A percentile compares a stretch with the other conserved stretches of the same genome.
phyloP scores from a whole-genome alignment of 176 grass and related monocot genomes.

The Juncus effusus region DNA sequence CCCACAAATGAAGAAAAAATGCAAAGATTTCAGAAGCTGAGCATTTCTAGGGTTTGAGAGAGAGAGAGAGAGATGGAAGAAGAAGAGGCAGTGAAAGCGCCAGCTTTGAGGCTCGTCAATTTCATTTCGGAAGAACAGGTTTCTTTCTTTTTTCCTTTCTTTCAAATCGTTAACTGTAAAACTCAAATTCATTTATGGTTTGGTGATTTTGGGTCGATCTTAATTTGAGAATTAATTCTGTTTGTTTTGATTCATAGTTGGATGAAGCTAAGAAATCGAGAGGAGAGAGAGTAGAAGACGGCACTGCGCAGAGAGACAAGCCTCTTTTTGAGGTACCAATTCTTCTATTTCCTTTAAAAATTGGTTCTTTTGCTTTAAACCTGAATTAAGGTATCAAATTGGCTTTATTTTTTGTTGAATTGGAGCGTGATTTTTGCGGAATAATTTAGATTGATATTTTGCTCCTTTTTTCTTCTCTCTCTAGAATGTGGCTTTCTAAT shows the following conservation, averaged over 20 bases:
- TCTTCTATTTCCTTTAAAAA: not conserved
- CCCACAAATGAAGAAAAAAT: not conserved
- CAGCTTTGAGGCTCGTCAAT: constrained; percentile 72
- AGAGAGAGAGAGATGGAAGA: constrained; percentile 29
- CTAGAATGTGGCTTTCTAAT: no score
- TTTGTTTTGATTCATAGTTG: constrained; percentile 36
- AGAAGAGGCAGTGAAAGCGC: constrained; percentile 34
- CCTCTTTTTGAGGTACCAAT: constrained; percentile 64
- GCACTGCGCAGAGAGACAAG: constrained; percentile 82
- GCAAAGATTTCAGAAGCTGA: constrained; percentile 2
- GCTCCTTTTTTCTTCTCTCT: not conserved
- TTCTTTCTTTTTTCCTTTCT: not conserved
- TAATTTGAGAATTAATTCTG: constrained; percentile 8
- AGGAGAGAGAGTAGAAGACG: constrained; percentile 84
- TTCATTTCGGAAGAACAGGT: constrained; percentile 95
- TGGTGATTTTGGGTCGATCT: not conserved
- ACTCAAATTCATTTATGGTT: not conserved
- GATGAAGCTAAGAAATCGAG: constrained; percentile 76
- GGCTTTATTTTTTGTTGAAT: not conserved
- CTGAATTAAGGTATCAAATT: not conserved
- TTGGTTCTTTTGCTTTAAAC: not conserved
- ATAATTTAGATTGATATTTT: not conserved
- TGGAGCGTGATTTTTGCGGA: not conserved
- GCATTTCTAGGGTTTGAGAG: constrained; percentile 22
- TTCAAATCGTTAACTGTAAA: constrained; percentile 24